Conservation (phyloP, 2,329 filamentous ascomycete species). For the Pseudogymnoascus sp. region DNA sequence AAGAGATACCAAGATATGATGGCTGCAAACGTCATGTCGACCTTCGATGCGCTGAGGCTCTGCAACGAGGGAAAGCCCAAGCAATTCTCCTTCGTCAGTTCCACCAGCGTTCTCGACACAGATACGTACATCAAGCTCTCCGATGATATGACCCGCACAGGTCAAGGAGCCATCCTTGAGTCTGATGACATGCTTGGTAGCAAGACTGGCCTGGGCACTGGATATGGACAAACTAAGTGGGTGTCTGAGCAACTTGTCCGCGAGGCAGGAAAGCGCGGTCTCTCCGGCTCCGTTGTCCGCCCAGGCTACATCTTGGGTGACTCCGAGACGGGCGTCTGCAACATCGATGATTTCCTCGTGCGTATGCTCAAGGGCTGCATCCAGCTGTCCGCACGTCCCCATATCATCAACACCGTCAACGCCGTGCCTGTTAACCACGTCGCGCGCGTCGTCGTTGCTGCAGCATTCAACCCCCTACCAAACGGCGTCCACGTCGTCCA, state of each 20-base stretch:
- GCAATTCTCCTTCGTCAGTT: conserved; percentile 71
- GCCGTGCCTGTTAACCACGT: conserved; percentile 82
- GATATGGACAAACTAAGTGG: conserved; percentile 92
- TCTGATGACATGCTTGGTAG: conserved; percentile 72
- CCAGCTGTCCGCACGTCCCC: conserved; percentile 64
- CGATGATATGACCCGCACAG: conserved; percentile 48
- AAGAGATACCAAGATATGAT: conserved; percentile 64
- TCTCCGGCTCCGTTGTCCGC: conserved; percentile 67
- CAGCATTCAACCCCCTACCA: conserved; percentile 52
- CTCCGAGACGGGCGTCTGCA: conserved; percentile 58
- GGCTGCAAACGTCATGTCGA: conserved; percentile 70
- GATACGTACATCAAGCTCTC: conserved; percentile 74
- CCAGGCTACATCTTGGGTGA: conserved; percentile 82
- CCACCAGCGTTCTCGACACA: conserved; percentile 73
- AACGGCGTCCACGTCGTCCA: conserved; percentile 51
- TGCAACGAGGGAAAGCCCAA: conserved; percentile 74
- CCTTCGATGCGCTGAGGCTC: conserved; percentile 65
- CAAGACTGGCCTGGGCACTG: conserved; percentile 66
- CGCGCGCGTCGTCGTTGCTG: conserved; percentile 67
- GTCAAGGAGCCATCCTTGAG: conserved; percentile 60
- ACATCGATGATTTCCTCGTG: conserved; percentile 85
- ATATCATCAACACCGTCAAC: conserved; percentile 82
- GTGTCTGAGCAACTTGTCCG: conserved; percentile 59
- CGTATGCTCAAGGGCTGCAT: conserved; percentile 81
- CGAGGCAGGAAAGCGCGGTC: conserved; percentile 68